Evolutionary conservation across 306 rosid genomes (phyloP).

Genomic region (Pterocarpus santalinus): DNA sequence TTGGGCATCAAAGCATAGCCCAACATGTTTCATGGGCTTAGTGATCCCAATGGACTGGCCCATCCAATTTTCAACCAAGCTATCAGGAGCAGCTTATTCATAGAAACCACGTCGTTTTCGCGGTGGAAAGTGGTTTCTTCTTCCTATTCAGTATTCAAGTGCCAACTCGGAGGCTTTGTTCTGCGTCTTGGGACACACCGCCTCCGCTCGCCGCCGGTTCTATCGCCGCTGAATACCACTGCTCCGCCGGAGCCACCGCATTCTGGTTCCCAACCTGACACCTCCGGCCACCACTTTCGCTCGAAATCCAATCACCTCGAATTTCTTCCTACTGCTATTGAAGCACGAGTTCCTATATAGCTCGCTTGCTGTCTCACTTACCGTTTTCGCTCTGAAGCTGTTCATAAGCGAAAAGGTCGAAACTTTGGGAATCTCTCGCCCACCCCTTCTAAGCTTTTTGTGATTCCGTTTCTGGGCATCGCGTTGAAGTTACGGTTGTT

Average conservation of each 20-base stretch:
- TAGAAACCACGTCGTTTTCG: constrained; percentile 17
- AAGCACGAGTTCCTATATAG: neutral
- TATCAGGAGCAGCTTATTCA: neutral
- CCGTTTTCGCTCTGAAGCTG: neutral
- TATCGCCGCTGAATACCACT: neutral
- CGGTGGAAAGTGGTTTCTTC: neutral
- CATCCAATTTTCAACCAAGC: neutral
- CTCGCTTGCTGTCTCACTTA: neutral
- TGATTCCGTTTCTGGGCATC: constrained; percentile 13
- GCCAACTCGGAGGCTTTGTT: neutral
- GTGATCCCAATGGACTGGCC: neutral
- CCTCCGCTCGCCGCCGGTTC: constrained; percentile 37
- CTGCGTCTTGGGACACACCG: constrained; percentile 5
- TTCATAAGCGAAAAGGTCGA: neutral
- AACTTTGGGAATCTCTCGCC: neutral
- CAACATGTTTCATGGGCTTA: neutral
- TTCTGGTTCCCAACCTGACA: neutral
- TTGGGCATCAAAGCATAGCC: neutral
- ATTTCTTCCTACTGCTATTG: neutral
- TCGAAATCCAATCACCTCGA: neutral
- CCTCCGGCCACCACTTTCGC: no score
- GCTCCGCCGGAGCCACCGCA: constrained; percentile 36
- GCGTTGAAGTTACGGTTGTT: constrained; percentile 40
- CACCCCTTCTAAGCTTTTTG: constrained; percentile 4
- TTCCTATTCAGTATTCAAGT: neutral